A percentile compares a stretch with the other conserved stretches of the same genome.
Evolutionary conservation across 495 filamentous ascomycete genomes (phyloP).

Genomic region (Extremus antarcticus): DNA sequence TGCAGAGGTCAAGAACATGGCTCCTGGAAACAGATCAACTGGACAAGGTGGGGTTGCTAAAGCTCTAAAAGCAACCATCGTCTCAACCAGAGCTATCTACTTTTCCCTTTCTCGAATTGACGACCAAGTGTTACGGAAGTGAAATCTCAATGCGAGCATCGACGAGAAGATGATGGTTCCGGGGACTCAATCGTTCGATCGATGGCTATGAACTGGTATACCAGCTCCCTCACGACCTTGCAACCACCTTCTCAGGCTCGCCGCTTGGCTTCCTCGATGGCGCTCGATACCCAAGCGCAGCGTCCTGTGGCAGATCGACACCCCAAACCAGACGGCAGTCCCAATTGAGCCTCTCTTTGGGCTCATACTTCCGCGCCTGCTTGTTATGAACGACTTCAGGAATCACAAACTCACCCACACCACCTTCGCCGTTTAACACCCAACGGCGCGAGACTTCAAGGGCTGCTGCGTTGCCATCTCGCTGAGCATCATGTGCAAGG

Average conservation of each 20-base stretch:
- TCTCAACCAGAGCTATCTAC: no score
- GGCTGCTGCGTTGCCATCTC: conserved; percentile 5
- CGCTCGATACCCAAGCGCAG: conserved; percentile 5
- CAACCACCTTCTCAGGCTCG: conserved; percentile 4
- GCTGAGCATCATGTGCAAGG: conserved; percentile 12
- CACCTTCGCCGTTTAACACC: conserved; percentile 5
- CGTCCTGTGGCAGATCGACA: conserved; percentile 5
- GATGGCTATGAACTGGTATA: no score
- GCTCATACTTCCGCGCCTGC: not conserved
- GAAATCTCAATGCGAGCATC: no score
- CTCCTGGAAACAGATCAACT: not conserved
- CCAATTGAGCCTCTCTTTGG: conserved; percentile 5
- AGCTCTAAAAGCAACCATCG: not conserved
- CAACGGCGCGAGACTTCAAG: conserved; percentile 7
- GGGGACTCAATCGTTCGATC: no score
- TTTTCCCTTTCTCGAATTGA: no score
- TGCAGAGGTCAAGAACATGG: not conserved
- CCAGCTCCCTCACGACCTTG: not conserved
- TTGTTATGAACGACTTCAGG: conserved; percentile 2
- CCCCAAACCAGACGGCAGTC: conserved; percentile 14
- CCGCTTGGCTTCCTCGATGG: not conserved
- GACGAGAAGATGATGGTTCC: no score
- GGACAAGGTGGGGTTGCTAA: not conserved
- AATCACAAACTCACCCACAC: conserved; percentile 9
- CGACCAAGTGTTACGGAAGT: no score